Percentiles rank a stretch among this genome's conserved stretches.
Evolutionary conservation across 1,284 basidiomycete species (phyloP).

Genomic region (Gomphus bonarii): DNA sequence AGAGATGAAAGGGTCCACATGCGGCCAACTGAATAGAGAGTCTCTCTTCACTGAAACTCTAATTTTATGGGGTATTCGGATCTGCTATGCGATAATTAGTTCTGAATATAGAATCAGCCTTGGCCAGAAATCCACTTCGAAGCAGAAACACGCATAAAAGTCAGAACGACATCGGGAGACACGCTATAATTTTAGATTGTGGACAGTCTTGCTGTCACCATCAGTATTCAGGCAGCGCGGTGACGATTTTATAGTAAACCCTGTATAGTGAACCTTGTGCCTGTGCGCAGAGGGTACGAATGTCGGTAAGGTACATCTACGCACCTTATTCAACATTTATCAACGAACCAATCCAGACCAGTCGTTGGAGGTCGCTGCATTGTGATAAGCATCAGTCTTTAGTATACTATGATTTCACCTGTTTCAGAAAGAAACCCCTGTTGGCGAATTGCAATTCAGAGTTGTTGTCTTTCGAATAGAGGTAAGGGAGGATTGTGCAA

Average conservation of each 20-base stretch:
- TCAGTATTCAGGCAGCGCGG: neutral
- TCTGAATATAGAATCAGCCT: neutral
- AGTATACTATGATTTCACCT: neutral
- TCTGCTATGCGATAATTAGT: neutral
- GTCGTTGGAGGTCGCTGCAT: neutral
- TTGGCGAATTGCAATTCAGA: too few species aligned
- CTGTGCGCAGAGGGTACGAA: neutral
- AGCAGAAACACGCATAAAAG: neutral
- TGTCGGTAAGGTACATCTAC: neutral
- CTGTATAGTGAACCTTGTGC: neutral
- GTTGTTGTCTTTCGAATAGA: neutral
- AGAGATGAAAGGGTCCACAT: neutral
- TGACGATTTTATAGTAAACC: neutral
- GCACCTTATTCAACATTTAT: neutral
- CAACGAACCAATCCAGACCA: neutral
- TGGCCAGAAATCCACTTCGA: neutral
- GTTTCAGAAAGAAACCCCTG: too few species aligned
- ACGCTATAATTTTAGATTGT: neutral
- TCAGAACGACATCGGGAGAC: neutral
- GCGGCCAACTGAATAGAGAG: neutral
- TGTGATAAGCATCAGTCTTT: neutral
- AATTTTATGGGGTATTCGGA: neutral
- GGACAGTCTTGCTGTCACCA: neutral
- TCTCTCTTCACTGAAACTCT: too few species aligned
- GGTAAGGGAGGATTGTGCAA: neutral